Percentiles rank a stretch among this genome's conserved stretches.
Conservation (phyloP, 1,139 yeast species). For the Geotrichum siamense region DNA sequence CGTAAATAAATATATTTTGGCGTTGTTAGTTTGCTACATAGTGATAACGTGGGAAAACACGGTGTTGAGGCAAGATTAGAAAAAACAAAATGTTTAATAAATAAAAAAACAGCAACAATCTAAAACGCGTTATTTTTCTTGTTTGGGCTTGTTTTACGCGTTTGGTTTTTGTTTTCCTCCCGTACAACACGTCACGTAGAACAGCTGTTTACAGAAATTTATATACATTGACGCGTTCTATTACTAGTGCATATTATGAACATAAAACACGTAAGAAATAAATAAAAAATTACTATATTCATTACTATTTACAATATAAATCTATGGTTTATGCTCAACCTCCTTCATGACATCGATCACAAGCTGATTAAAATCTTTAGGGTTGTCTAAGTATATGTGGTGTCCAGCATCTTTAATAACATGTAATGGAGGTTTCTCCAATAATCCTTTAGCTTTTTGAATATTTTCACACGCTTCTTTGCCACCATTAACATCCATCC, state of each 20-base stretch:
- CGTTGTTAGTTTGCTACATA: too few relatives aligned
- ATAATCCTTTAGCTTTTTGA: neutral
- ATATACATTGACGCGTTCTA: neutral
- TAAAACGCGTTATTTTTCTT: neutral
- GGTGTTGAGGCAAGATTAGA: too few relatives aligned
- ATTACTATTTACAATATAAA: too few relatives aligned
- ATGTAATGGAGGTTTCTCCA: constrained; percentile 20
- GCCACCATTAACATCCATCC: constrained; percentile 81
- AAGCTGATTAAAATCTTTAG: constrained; percentile 42
- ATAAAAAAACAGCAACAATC: too few relatives aligned
- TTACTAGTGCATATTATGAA: neutral
- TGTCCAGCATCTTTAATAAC: constrained; percentile 63
- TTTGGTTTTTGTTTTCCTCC: neutral
- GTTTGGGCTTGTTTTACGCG: neutral
- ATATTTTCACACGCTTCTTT: constrained; percentile 28
- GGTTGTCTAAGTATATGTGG: constrained; percentile 72
- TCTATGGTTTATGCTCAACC: constrained; percentile 6
- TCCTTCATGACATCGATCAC: constrained; percentile 39
- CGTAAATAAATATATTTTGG: too few relatives aligned
- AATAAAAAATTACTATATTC: too few relatives aligned
- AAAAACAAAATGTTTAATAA: too few relatives aligned
- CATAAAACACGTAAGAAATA: too few relatives aligned
- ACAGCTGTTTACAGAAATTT: neutral
- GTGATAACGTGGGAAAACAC: too few relatives aligned
- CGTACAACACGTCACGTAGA: neutral